These are phyloP conservation scores for Cladophialophora bantiana DNA, from an alignment of 2,329 filamentous ascomycete genomes.

Conservation along the genomic window DNA sequence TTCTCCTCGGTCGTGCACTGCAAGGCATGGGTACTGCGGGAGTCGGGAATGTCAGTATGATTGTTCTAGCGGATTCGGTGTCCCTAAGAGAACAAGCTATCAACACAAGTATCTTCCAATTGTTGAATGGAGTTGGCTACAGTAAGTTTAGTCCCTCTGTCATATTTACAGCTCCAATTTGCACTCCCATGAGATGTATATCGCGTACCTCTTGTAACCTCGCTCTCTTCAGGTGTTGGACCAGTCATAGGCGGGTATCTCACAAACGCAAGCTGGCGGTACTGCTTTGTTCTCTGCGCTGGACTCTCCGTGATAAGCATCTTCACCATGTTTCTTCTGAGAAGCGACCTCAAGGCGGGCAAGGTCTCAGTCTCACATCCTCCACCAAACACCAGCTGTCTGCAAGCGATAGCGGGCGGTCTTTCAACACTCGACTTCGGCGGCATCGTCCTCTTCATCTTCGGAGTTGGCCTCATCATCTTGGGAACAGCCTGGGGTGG, in stretches of 20 bases:
- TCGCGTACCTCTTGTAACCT: constrained; percentile 9
- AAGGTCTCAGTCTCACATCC: constrained; percentile 39
- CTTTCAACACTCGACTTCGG: constrained; percentile 61
- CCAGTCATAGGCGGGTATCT: constrained; percentile 67
- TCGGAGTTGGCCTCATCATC: constrained; percentile 53
- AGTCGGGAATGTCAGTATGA: constrained; percentile 64
- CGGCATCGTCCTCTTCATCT: constrained; percentile 54
- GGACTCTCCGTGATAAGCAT: constrained; percentile 32
- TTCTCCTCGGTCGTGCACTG: constrained; percentile 61
- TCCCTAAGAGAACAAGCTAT: constrained; percentile 65
- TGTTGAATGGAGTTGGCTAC: constrained; percentile 67
- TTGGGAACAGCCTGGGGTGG: constrained; percentile 56
- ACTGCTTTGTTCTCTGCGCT: constrained; percentile 60
- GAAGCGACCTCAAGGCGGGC: constrained; percentile 64
- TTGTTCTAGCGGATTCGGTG: constrained; percentile 57
- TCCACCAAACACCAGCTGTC: constrained; percentile 1
- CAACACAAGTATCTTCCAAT: constrained; percentile 68
- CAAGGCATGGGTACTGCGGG: constrained; percentile 60
- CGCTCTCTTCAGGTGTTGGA: constrained; percentile 50
- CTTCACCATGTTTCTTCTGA: constrained; percentile 61
- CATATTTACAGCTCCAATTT: not conserved
- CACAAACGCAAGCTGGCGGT: constrained; percentile 66
- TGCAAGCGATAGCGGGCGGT: constrained; percentile 53
- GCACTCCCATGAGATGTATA: not conserved
- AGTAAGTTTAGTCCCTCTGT: constrained; percentile 41